phyloP scores from a whole-genome alignment of 768 basidiomycete species.

The Xerocomus brunneocitrinus region DNA sequence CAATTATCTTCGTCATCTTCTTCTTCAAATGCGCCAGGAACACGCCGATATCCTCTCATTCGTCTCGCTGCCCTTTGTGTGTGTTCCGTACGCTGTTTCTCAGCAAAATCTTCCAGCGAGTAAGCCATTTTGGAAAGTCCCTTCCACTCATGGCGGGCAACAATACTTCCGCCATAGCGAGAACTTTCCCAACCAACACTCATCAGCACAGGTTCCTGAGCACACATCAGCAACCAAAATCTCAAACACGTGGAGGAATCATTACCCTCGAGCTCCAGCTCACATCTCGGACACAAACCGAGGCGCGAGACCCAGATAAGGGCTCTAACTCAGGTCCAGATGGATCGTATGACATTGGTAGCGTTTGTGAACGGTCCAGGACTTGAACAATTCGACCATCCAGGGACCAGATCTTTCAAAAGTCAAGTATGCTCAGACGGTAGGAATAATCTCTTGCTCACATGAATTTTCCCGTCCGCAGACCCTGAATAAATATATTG shows the following conservation, averaged over 20 bases:
- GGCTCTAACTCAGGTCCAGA: constrained; percentile 52
- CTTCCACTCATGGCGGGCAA: constrained; percentile 97
- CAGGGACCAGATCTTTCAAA: constrained; percentile 82
- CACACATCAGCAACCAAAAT: constrained; percentile 1
- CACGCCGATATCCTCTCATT: constrained; percentile 5
- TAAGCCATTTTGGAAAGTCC: constrained; percentile 71
- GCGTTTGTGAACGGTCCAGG: constrained; percentile 71
- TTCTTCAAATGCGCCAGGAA: constrained; percentile 28
- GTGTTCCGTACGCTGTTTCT: constrained; percentile 43
- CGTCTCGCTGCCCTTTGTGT: constrained; percentile 20
- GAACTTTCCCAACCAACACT: constrained; percentile 83
- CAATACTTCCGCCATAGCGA: constrained; percentile 56
- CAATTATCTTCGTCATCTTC: constrained; percentile 20
- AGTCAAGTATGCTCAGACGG: constrained; percentile 2
- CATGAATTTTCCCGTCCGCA: constrained; percentile 80
- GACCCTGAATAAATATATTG: constrained; percentile 96
- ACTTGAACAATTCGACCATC: constrained; percentile 84
- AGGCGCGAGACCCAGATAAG: constrained; percentile 24
- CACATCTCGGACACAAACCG: constrained; percentile 82
- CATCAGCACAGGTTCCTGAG: constrained; percentile 83
- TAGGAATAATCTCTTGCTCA: constrained; percentile 31
- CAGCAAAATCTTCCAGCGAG: constrained; percentile 70
- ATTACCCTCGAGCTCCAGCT: constrained; percentile 86
- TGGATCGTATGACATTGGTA: constrained; percentile 70
- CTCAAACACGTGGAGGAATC: background rate